These are phyloP conservation scores for Rhizophagus sp. DNA, from an alignment of 192 early-diverging fungal genomes.

Conservation along the genomic window DNA sequence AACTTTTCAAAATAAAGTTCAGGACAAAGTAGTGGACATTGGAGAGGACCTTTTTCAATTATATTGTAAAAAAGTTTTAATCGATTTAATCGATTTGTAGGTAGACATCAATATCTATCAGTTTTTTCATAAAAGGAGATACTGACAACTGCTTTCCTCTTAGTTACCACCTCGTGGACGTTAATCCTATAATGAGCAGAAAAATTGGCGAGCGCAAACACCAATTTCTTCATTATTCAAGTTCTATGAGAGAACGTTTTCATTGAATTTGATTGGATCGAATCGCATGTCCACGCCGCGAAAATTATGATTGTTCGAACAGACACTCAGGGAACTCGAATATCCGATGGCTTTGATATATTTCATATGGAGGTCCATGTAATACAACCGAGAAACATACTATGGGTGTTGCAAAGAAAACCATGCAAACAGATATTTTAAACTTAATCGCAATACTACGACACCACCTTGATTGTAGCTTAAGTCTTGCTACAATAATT, in stretches of 20 bases:
- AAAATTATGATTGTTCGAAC: constrained; percentile 17
- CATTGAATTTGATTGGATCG: constrained; percentile 31
- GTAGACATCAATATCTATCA: constrained; percentile 24
- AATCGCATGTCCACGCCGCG: constrained; percentile 12
- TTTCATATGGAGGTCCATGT: constrained; percentile 18
- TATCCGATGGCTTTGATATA: constrained; percentile 7
- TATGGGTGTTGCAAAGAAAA: constrained; percentile 21
- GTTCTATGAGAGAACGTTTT: constrained; percentile 29
- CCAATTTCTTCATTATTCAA: constrained; percentile 25
- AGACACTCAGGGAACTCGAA: constrained; percentile 12
- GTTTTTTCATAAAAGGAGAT: not conserved
- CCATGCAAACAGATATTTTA: constrained; percentile 1
- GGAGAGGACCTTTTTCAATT: constrained; percentile 6
- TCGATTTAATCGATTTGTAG: constrained; percentile 32
- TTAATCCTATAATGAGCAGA: constrained; percentile 25
- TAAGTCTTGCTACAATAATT: not conserved
- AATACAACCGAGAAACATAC: constrained; percentile 25
- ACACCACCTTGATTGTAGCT: not conserved
- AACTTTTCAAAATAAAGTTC: constrained; percentile 7
- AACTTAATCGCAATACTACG: constrained; percentile 8
- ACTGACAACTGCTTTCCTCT: constrained; percentile 1
- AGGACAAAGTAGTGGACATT: constrained; percentile 7
- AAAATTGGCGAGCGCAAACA: constrained; percentile 30
- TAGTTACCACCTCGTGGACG: constrained; percentile 24
- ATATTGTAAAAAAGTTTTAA: constrained; percentile 32